Evolutionary conservation across 495 filamentous ascomycete genomes (phyloP).

Genomic region (Penicillium alfredii): DNA sequence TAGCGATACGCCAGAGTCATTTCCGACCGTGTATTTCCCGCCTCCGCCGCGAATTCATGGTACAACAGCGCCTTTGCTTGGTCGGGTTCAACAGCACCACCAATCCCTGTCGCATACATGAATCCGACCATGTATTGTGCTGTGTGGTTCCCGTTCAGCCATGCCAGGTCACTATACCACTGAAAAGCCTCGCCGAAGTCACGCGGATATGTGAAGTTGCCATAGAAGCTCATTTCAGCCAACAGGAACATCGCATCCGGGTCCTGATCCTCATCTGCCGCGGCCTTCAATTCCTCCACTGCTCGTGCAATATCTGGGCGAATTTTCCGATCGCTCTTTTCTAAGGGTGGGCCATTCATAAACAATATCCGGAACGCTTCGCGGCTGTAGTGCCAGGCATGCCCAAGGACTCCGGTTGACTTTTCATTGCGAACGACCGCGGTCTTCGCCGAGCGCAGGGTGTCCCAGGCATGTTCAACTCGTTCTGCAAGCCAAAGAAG

Average conservation of each 20-base stretch:
- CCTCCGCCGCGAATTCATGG: slow-evolving; percentile 87
- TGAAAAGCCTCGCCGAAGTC: slow-evolving; percentile 78
- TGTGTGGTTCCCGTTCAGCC: slow-evolving; percentile 75
- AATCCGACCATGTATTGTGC: slow-evolving; percentile 94
- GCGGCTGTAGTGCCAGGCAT: slow-evolving; percentile 44
- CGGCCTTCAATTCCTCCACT: slow-evolving; percentile 66
- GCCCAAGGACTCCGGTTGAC: slow-evolving; percentile 40
- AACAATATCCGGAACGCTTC: slow-evolving; percentile 45
- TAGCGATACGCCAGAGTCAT: slow-evolving; percentile 92
- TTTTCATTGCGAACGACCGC: slow-evolving; percentile 26
- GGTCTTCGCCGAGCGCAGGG: slow-evolving; percentile 30
- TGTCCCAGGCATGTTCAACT: slow-evolving; percentile 32
- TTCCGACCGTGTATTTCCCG: slow-evolving; percentile 76
- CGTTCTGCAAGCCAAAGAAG: slow-evolving; percentile 20
- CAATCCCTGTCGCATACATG: slow-evolving; percentile 92
- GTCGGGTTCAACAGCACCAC: slow-evolving; percentile 73
- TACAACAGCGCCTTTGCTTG: slow-evolving; percentile 91
- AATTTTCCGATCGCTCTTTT: slow-evolving; percentile 23
- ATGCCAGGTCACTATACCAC: slow-evolving; percentile 73
- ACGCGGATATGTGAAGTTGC: slow-evolving; percentile 83
- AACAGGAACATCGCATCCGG: slow-evolving; percentile 86
- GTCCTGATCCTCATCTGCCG: slow-evolving; percentile 63
- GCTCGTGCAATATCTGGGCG: slow-evolving; percentile 41
- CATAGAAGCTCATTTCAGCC: slow-evolving; percentile 94
- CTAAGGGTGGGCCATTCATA: slow-evolving; percentile 40